Evolutionary conservation across 768 basidiomycete genomes (phyloP).

Genomic region (Sutorius australiensis): DNA sequence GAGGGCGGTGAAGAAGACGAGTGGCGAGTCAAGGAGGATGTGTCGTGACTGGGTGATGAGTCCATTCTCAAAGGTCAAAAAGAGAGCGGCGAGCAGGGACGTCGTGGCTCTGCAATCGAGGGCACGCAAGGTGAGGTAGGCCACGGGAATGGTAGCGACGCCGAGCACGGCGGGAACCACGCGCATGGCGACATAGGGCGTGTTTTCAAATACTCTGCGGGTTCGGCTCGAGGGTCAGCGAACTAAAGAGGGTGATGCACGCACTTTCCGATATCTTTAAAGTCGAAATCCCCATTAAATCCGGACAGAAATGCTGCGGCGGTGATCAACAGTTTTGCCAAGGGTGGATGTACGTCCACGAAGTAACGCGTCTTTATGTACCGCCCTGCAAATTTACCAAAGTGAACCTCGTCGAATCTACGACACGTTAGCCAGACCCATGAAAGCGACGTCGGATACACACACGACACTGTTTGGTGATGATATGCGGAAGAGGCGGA

Average conservation of each 20-base stretch:
- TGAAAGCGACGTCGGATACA: conserved; percentile 30
- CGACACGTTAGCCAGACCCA: background rate
- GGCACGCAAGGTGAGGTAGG: conserved; percentile 90
- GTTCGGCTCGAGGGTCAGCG: conserved; percentile 1
- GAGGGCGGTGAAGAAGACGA: conserved; percentile 96
- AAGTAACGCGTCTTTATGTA: conserved; percentile 93
- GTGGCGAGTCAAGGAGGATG: conserved; percentile 96
- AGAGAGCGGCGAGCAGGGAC: conserved; percentile 83
- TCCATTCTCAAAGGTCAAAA: conserved; percentile 96
- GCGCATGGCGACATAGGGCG: conserved; percentile 97
- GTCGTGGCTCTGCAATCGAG: conserved; percentile 92
- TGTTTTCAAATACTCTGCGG: conserved; percentile 71
- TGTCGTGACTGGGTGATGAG: conserved; percentile 93
- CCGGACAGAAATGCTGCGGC: conserved; percentile 84
- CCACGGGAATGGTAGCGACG: conserved; percentile 81
- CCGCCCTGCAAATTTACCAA: conserved; percentile 92
- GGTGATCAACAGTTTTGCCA: conserved; percentile 94
- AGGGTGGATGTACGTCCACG: conserved; percentile 94
- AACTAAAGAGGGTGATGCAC: conserved; percentile 25
- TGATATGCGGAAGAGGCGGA: conserved; percentile 83
- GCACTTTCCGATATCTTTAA: conserved; percentile 96
- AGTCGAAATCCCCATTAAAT: conserved; percentile 92
- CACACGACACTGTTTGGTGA: conserved; percentile 91
- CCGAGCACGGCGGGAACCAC: conserved; percentile 90
- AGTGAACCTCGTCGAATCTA: conserved; percentile 98